Conservation (phyloP, 148 eudicot genomes). For the Pharnaceum exiguum region DNA sequence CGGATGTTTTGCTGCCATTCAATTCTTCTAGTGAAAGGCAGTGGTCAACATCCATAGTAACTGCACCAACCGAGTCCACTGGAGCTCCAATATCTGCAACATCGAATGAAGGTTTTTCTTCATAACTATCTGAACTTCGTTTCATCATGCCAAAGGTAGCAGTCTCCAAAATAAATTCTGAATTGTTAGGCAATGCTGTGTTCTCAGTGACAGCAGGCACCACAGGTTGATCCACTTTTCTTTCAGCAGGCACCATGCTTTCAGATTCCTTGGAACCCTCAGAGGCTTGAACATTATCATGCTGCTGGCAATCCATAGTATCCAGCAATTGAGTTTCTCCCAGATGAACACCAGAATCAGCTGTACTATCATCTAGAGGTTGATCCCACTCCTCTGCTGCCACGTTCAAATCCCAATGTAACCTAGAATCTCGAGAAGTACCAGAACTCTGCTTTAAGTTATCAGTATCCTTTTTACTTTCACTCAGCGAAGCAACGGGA, state of each 20-base stretch:
- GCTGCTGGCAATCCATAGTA: conserved; percentile 3
- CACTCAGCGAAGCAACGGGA: conserved; percentile 1
- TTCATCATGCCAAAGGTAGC: neutral
- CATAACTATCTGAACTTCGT: neutral
- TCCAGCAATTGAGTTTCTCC: neutral
- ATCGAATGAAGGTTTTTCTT: neutral
- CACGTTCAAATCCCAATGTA: conserved; percentile 72
- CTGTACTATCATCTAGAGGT: conserved; percentile 32
- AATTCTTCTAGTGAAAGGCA: conserved; percentile 13
- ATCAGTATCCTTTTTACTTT: conserved; percentile 5
- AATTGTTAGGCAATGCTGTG: neutral
- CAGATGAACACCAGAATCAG: conserved; percentile 10
- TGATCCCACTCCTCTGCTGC: conserved; percentile 62
- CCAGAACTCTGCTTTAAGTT: conserved; percentile 6
- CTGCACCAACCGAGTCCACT: neutral
- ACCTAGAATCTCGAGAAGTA: conserved; percentile 28
- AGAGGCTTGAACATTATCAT: neutral
- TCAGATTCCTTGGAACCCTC: neutral
- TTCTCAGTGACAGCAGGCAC: neutral
- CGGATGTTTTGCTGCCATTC: conserved; percentile 6
- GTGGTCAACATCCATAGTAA: conserved; percentile 11
- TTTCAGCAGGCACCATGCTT: neutral
- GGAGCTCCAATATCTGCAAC: neutral
- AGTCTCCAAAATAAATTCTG: neutral
- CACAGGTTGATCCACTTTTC: neutral